Conservation (phyloP, 371 early-diverging fungal species). For the Mucor velutinosus region DNA sequence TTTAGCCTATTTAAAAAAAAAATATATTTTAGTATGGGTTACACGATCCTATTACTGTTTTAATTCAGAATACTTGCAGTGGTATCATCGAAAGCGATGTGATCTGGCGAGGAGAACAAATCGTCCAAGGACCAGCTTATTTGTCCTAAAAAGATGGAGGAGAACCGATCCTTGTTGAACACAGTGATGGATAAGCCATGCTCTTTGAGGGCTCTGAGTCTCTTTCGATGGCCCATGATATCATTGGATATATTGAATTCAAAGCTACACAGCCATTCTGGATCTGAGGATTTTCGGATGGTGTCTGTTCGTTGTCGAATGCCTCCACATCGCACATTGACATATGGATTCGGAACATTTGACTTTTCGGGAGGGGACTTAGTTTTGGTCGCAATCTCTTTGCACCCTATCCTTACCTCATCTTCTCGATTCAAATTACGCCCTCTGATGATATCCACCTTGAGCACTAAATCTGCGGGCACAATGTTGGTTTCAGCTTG, state of each 20-base stretch:
- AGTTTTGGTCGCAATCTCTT: neutral
- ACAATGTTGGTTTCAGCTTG: constrained; percentile 8
- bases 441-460: constrained; percentile 32
- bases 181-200: constrained; percentile 38
- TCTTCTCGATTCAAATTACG: constrained; percentile 28
- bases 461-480: constrained; percentile 28
- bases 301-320: constrained; percentile 48
- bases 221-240: constrained; percentile 21
- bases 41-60: constrained; percentile 9
- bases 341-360: constrained; percentile 35
- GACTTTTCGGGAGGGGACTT: constrained; percentile 18
- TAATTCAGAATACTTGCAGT: constrained; percentile 3
- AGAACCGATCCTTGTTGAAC: constrained; percentile 46
- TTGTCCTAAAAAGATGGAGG: constrained; percentile 44
- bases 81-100: constrained; percentile 26
- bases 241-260: constrained; percentile 40
- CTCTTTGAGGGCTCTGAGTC: constrained; percentile 25
- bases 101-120: constrained; percentile 23
- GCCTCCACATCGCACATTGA: constrained; percentile 41
- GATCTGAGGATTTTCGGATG: constrained; percentile 32
- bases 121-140: constrained; percentile 31
- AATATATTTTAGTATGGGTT: neutral
- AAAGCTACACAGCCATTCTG: constrained; percentile 48
- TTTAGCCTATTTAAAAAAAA: constrained; percentile 13
- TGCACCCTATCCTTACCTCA: constrained; percentile 23